Evolutionary conservation across 2,329 filamentous ascomycete genomes (phyloP).

Genomic region (Colletotrichum paranaense): DNA sequence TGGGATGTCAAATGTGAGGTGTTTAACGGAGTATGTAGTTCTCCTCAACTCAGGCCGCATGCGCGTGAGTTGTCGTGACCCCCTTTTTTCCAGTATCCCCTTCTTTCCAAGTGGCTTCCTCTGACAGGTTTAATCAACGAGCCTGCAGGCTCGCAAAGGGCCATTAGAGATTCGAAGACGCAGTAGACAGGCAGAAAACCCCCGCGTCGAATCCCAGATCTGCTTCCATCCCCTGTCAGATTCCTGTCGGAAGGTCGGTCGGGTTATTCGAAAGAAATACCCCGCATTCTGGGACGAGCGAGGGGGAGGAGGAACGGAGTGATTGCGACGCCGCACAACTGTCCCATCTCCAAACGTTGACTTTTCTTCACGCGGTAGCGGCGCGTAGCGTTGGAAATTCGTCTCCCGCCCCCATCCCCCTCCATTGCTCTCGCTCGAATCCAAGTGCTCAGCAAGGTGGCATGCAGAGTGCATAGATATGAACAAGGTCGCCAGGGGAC

Average conservation of each 20-base stretch:
- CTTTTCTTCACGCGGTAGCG: slow-evolving; percentile 12
- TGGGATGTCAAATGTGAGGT: too few species aligned
- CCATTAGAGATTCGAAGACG: too few species aligned
- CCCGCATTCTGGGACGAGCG: slow-evolving; percentile 2
- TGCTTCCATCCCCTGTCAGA: neutral
- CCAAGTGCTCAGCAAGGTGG: neutral
- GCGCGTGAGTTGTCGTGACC: too few species aligned
- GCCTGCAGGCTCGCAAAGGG: too few species aligned
- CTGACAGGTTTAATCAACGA: too few species aligned
- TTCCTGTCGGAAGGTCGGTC: neutral
- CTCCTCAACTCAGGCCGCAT: too few species aligned
- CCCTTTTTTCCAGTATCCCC: too few species aligned
- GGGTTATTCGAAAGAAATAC: neutral
- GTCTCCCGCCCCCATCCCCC: neutral
- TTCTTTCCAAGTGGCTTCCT: too few species aligned
- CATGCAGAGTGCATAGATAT: neutral
- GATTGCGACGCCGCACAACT: slow-evolving; percentile 1
- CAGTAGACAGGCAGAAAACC: too few species aligned
- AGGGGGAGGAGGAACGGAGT: neutral
- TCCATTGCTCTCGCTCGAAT: too few species aligned
- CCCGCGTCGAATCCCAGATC: too few species aligned
- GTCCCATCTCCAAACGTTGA: neutral
- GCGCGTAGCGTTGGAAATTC: slow-evolving; percentile 28
- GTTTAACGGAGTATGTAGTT: too few species aligned
- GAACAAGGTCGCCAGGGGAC: neutral